Evolutionary conservation across 2,329 filamentous ascomycete species (phyloP), one percentile per base, ranked within the genome.

Genomic region (Tothia fuscella): DNA sequence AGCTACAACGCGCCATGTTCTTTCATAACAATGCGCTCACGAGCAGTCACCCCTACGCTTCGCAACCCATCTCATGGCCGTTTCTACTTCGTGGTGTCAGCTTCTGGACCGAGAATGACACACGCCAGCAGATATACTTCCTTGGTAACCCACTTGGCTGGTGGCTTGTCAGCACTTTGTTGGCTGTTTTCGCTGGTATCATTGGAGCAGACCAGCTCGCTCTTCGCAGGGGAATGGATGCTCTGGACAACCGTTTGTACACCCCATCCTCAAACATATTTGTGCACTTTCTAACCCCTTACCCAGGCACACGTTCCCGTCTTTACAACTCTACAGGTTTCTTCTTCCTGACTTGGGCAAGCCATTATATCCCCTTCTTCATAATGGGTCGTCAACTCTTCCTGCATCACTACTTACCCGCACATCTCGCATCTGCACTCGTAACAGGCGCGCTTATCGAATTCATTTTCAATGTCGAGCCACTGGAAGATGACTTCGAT

Each of bases 311-410:
- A 22, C 88, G 91, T 50, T 88, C 84, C 19, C 87, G 88, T 49
- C 74, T 98, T 38, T 98, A 98, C 67, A 96, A 96, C 71, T 95
- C 87, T 42, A 96, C 91, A 1, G 91, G 91, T 19, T 98, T 98
- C 75, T 93, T 98, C 70, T 96, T 95, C 77, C 76, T 98, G 44
- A 86, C 87, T 43, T 98, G 91, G 91, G 87, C 85, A 12, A 89
- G 87, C 2, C 91, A 98, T 61, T 98, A 95, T 69, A 78, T 94
- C 62, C 89, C 89, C 40, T 98, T 98, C 71, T 98, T 79, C 67
- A 77, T 95, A 49, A 98, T 98, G 89, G 89, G 89, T 44, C 87
- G 89, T 53, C 89, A 98, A 62, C 79, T 95, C 49, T 98, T 98
- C 78, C 65, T 98, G 51, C 91, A 98, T 62, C 91, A 98, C 64